Evolutionary conservation across 805 yeast species (phyloP).

Genomic region (Debaryomyces castellii): DNA sequence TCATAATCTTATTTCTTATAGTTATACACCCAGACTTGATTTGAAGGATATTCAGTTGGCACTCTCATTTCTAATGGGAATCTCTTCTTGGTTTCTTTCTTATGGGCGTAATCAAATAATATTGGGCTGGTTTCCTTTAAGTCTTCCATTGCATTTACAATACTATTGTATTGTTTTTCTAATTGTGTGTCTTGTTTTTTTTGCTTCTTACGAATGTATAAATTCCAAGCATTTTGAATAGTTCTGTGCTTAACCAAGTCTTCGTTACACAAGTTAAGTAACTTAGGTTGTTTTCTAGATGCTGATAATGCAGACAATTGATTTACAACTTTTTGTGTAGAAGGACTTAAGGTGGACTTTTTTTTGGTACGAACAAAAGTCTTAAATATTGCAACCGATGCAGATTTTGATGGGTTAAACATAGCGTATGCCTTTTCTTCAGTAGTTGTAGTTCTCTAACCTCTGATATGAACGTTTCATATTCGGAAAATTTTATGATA

Average conservation of each 20-base stretch:
- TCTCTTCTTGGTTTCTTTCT: conserved; percentile 40
- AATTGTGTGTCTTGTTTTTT: conserved; percentile 40
- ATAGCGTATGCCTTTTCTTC: neutral
- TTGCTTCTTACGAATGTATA: conserved; percentile 54
- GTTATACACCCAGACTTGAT: conserved; percentile 72
- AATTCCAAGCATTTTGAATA: conserved; percentile 79
- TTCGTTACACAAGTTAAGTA: conserved; percentile 72
- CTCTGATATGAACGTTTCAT: neutral
- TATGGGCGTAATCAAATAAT: conserved; percentile 63
- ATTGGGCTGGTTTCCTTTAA: conserved; percentile 51
- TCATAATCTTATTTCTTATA: conserved; percentile 10
- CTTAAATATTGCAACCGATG: conserved; percentile 4
- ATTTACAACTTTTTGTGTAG: conserved; percentile 44
- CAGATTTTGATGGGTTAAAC: conserved; percentile 1
- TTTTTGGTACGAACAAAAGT: conserved; percentile 31
- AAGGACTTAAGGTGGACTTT: conserved; percentile 28
- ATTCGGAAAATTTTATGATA: neutral
- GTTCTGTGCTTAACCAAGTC: conserved; percentile 84
- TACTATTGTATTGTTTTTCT: conserved; percentile 61
- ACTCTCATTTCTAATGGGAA: conserved; percentile 83
- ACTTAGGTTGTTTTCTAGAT: conserved; percentile 81
- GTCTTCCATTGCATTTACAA: conserved; percentile 70
- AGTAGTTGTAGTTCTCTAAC: neutral
- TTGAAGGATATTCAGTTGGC: conserved; percentile 89
- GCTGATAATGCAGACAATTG: conserved; percentile 85